Evolutionary conservation across 106 monocot genomes (phyloP).

Genomic region (Dioscorea zingiberensis): DNA sequence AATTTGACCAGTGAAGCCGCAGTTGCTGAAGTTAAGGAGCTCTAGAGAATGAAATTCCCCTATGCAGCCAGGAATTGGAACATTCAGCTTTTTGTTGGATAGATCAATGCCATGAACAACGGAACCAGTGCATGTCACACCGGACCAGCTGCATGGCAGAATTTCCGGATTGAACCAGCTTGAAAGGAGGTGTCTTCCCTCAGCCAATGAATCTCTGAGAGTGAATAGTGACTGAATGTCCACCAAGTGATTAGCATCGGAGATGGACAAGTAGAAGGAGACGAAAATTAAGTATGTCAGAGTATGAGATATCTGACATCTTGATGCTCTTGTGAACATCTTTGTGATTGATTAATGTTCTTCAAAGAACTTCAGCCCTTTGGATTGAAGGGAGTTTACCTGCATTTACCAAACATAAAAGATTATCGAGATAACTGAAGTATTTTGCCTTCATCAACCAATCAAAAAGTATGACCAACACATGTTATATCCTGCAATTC

Average conservation of each 20-base stretch:
- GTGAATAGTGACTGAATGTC: slow-evolving; percentile 37
- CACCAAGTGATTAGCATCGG: slow-evolving; percentile 17
- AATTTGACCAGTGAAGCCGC: slow-evolving; percentile 52
- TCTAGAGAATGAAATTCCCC: slow-evolving; percentile 42
- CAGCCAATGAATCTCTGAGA: slow-evolving; percentile 45
- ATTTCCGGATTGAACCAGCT: slow-evolving; percentile 62
- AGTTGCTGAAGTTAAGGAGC: slow-evolving; percentile 72
- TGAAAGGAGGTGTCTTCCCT: slow-evolving; percentile 31
- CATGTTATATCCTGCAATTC: no score
- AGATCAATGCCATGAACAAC: slow-evolving; percentile 61
- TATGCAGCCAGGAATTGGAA: slow-evolving; percentile 49
- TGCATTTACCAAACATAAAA: not conserved
- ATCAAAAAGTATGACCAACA: no score
- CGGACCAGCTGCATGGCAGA: slow-evolving; percentile 79
- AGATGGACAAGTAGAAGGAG: slow-evolving; percentile 21
- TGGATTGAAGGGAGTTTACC: slow-evolving; percentile 36
- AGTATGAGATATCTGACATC: slow-evolving; percentile 4
- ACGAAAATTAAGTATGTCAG: slow-evolving; percentile 17
- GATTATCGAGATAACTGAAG: no score
- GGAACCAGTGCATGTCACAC: slow-evolving; percentile 38
- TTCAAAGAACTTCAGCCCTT: slow-evolving; percentile 12
- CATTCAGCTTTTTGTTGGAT: slow-evolving; percentile 36
- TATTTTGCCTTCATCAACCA: no score
- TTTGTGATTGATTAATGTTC: not conserved
- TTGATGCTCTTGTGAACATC: not conserved